Percentiles rank a stretch among this genome's conserved stretches.
phyloP scores from a whole-genome alignment of 106 monocot genomes.

The Allium sativum region DNA sequence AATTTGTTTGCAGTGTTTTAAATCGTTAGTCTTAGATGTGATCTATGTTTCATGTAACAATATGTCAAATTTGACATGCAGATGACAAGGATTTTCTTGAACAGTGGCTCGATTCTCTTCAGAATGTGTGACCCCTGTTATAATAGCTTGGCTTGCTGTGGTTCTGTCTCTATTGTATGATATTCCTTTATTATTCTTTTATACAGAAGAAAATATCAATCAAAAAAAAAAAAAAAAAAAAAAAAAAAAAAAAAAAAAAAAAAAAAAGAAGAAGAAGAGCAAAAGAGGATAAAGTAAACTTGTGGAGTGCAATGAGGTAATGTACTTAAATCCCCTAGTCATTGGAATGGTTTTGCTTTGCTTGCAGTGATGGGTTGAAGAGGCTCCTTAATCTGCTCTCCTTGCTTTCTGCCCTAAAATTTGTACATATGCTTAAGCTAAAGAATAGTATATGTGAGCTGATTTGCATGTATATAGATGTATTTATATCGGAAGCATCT shows the following conservation, averaged over 20 bases:
- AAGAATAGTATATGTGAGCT: not conserved
- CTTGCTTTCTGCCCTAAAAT: not conserved
- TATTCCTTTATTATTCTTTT: too few species aligned
- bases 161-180: not conserved
- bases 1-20: too few species aligned
- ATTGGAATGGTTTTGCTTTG: too few species aligned
- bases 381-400: not conserved
- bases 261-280: not conserved
- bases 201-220: not conserved
- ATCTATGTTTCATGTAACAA: not conserved
- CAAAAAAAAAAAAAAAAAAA: not conserved
- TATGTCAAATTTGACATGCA: conserved; percentile 8
- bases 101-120: conserved; percentile 40
- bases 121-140: conserved; percentile 7
- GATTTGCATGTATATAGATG: not conserved
- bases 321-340: not conserved
- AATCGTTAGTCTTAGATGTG: not conserved
- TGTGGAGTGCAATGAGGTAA: not conserved
- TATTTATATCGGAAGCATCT: not conserved
- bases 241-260: not conserved
- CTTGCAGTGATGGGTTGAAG: not conserved
- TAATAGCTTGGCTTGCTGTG: conserved; percentile 8
- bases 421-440: not conserved
- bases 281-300: too few species aligned
- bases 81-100: conserved; percentile 31